These are phyloP conservation scores for Lachnellula hyalina DNA, from an alignment of 2,329 filamentous ascomycete species.

Conservation along the genomic window DNA sequence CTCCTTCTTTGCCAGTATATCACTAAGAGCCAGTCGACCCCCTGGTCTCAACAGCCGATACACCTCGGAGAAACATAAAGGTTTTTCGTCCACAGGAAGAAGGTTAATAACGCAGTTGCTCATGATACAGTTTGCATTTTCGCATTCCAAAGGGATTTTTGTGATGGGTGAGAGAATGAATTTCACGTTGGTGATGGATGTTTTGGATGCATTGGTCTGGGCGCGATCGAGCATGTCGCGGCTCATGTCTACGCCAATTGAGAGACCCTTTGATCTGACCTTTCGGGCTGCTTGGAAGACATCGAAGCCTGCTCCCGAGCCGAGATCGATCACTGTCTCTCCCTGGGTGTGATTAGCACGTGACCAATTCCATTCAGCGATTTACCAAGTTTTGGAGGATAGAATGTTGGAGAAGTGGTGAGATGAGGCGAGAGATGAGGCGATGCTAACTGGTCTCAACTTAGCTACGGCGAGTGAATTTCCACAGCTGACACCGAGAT, in stretches of 20 bases:
- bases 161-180: neutral
- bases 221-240: constrained; percentile 34
- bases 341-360: constrained; percentile 34
- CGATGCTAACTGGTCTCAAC: constrained; percentile 8
- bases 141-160: neutral
- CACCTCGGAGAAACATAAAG: neutral
- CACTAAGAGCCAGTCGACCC: neutral
- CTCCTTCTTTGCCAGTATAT: constrained; percentile 29
- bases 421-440: too few relatives aligned
- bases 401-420: too few relatives aligned
- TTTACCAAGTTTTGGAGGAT: neutral
- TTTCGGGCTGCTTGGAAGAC: constrained; percentile 47
- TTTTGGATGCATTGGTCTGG: constrained; percentile 2
- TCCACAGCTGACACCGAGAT: constrained; percentile 22
- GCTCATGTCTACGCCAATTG: constrained; percentile 57
- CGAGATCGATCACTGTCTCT: constrained; percentile 53
- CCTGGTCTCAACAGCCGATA: neutral
- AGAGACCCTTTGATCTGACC: constrained; percentile 43
- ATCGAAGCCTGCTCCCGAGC: constrained; percentile 53
- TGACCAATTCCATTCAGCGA: neutral
- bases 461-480: constrained; percentile 17
- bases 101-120: constrained; percentile 3
- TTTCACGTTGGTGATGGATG: neutral
- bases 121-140: neutral
- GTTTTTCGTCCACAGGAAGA: neutral